Conservation (phyloP, 2,329 filamentous ascomycete genomes). For the Xylogone sp. region DNA sequence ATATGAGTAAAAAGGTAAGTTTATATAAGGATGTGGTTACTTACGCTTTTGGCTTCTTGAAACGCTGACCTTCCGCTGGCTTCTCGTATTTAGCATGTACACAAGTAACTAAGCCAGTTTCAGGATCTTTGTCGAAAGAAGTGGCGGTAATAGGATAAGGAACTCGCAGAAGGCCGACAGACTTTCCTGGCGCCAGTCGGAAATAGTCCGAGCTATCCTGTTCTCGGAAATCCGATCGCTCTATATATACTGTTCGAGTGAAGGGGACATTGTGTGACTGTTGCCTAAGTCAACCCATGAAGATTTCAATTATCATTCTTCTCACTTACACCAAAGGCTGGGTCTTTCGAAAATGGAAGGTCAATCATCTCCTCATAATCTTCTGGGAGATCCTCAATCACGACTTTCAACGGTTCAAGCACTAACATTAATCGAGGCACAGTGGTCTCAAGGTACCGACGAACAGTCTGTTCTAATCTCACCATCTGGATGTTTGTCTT, state of each 20-base stretch:
- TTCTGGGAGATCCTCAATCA: slow-evolving; percentile 83
- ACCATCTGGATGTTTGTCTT: slow-evolving; percentile 74
- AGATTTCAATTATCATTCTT: no score
- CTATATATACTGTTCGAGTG: slow-evolving; percentile 80
- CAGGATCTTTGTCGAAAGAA: slow-evolving; percentile 66
- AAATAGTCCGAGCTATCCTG: slow-evolving; percentile 71
- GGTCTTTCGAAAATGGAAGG: slow-evolving; percentile 79
- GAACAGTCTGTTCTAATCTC: slow-evolving; percentile 81
- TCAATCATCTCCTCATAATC: slow-evolving; percentile 65
- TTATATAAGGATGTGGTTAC: no score
- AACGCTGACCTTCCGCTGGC: no score
- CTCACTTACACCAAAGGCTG: no score
- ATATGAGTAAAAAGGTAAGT: no score
- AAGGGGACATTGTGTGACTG: slow-evolving; percentile 60
- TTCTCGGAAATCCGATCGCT: slow-evolving; percentile 74
- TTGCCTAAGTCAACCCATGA: no score
- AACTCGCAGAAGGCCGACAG: slow-evolving; percentile 69
- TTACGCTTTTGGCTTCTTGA: slow-evolving; percentile 76
- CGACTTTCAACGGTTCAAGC: slow-evolving; percentile 76
- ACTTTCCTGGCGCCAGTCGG: slow-evolving; percentile 71
- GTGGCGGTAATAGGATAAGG: slow-evolving; percentile 67
- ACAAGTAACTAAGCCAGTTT: slow-evolving; percentile 62
- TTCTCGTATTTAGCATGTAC: slow-evolving; percentile 67
- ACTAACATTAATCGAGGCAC: slow-evolving; percentile 89
- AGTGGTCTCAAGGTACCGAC: slow-evolving; percentile 81